Percentiles rank a stretch among this genome's conserved stretches.
These are phyloP conservation scores for Aquilaria yunnanensis DNA, from an alignment of 345 rosid genomes.

Conservation along the genomic window DNA sequence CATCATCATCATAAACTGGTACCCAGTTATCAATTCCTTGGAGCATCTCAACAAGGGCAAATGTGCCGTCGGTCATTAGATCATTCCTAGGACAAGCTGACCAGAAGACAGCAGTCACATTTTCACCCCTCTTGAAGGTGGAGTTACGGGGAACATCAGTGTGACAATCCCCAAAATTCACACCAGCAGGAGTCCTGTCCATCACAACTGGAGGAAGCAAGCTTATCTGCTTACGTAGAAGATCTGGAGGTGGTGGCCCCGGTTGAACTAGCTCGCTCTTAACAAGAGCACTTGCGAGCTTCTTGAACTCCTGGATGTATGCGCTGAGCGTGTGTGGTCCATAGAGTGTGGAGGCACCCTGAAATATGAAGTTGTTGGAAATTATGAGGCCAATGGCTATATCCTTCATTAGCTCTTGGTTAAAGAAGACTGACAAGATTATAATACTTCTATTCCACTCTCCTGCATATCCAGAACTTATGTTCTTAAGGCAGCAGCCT, in stretches of 20 bases:
- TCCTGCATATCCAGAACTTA: too few species aligned
- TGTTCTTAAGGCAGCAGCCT: too few species aligned
- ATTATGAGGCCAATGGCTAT: too few species aligned
- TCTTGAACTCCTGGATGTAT: slow-evolving; percentile 82
- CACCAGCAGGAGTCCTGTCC: slow-evolving; percentile 63
- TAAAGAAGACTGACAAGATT: too few species aligned
- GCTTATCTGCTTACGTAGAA: slow-evolving; percentile 64
- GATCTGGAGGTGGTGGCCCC: slow-evolving; percentile 77
- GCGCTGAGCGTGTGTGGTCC: slow-evolving; percentile 83
- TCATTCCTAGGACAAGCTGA: slow-evolving; percentile 90
- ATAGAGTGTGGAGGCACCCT: slow-evolving; percentile 87
- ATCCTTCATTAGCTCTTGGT: too few species aligned
- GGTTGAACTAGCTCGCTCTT: slow-evolving; percentile 38
- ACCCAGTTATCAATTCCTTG: slow-evolving; percentile 60
- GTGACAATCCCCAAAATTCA: slow-evolving; percentile 62
- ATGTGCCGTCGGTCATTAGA: slow-evolving; percentile 82
- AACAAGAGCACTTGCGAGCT: slow-evolving; percentile 56
- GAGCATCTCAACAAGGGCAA: slow-evolving; percentile 72
- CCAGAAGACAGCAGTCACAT: slow-evolving; percentile 64
- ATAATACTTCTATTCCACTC: too few species aligned
- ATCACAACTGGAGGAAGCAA: slow-evolving; percentile 73
- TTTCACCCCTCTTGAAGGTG: slow-evolving; percentile 58
- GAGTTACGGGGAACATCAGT: slow-evolving; percentile 62
- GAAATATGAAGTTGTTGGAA: not conserved
- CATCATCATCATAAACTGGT: slow-evolving; percentile 84